A percentile compares a stretch with the other conserved stretches of the same genome.
Evolutionary conservation across 176 grass and related monocot genomes (phyloP).

Genomic region (Aegilops umbellulata): DNA sequence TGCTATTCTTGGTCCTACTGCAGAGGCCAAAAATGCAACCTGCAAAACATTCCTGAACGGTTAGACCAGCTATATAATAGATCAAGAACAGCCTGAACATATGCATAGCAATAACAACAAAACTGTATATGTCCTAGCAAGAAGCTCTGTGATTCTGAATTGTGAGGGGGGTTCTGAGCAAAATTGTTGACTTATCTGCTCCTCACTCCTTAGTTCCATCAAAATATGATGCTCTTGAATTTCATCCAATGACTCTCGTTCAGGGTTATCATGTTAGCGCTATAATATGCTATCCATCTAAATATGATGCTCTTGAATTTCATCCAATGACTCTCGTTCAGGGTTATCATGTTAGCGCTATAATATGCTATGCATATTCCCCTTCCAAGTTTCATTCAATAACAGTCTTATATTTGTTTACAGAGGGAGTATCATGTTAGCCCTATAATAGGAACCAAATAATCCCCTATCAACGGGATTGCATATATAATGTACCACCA

Average conservation of each 20-base stretch:
- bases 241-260: not conserved
- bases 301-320: constrained; percentile 13
- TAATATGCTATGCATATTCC: not conserved
- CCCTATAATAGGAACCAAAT: too few relatives aligned
- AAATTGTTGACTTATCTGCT: not conserved
- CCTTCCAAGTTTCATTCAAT: not conserved
- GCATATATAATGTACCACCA: not conserved
- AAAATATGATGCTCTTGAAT: constrained; percentile 10
- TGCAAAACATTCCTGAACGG: constrained; percentile 36
- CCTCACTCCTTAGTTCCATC: not conserved
- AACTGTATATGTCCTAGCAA: not conserved
- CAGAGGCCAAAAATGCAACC: constrained; percentile 90
- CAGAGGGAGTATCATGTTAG: too few relatives aligned
- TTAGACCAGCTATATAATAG: constrained; percentile 35
- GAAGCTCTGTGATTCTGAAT: not conserved
- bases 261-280: not conserved
- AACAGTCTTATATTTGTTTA: too few relatives aligned
- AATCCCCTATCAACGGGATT: not conserved
- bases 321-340: not conserved
- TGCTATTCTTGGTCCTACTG: constrained; percentile 94
- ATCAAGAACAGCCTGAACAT: constrained; percentile 24
- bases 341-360: not conserved
- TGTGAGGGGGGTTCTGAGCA: not conserved
- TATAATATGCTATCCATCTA: not conserved
- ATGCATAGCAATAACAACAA: constrained; percentile 22